phyloP scores from a whole-genome alignment of 192 early-diverging fungal species.

The Umbelopsis sp. region DNA sequence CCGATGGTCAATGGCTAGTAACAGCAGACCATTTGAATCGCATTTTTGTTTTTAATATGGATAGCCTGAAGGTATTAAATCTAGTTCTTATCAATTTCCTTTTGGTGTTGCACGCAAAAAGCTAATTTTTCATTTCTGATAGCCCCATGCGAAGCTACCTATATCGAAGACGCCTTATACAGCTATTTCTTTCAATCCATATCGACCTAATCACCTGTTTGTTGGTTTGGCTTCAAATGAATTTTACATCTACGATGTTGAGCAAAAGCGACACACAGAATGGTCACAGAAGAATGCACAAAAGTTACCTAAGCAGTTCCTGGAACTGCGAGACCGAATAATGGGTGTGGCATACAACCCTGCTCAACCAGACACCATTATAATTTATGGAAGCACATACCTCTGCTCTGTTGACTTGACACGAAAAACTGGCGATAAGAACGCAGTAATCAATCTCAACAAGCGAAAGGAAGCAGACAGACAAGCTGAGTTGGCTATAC shows the following conservation, averaged over 20 bases:
- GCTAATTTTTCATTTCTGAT: constrained; percentile 20
- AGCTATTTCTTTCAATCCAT: constrained; percentile 66
- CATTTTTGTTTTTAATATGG: constrained; percentile 77
- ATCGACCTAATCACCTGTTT: constrained; percentile 53
- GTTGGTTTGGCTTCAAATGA: constrained; percentile 68
- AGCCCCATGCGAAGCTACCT: constrained; percentile 73
- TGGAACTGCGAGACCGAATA: constrained; percentile 68
- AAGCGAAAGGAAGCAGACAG: constrained; percentile 63
- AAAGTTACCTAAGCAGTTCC: constrained; percentile 66
- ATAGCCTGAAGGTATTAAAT: constrained; percentile 62
- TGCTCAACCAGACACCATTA: constrained; percentile 60
- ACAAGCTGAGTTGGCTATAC: constrained; percentile 26
- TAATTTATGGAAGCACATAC: constrained; percentile 71
- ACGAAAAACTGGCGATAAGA: constrained; percentile 51
- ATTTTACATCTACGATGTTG: constrained; percentile 81
- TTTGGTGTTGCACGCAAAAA: neutral
- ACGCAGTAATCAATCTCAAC: constrained; percentile 57
- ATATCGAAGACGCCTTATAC: constrained; percentile 63
- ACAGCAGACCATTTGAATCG: constrained; percentile 75
- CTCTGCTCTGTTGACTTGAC: constrained; percentile 77
- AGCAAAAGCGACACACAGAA: constrained; percentile 65
- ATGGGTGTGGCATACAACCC: constrained; percentile 75
- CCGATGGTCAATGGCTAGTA: constrained; percentile 81
- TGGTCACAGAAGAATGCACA: constrained; percentile 82
- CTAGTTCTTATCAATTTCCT: neutral